Base-by-base conservation (phyloP, 106 monocot species). In the Dioscorea zingiberensis region DNA sequence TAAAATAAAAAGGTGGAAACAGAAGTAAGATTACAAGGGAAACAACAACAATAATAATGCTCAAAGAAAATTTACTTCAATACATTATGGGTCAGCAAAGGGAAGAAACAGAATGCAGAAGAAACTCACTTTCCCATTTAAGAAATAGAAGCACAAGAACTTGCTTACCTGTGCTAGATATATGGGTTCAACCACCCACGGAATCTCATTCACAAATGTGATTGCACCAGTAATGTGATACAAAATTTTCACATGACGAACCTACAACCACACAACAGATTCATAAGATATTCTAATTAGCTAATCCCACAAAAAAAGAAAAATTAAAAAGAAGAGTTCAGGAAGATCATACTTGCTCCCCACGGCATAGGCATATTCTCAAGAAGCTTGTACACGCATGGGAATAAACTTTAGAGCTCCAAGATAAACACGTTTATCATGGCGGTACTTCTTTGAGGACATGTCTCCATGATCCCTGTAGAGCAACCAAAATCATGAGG, bases 341-440 rank as follows among this genome's bases (percentile, higher is more conserved):
- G n/a, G 66, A 32, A 14, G 24, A 57, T 1, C 13, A 12, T 57
- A 95, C 95, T 85, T 97, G 95, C 59, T 98, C n/a, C 97, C 97
- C 97, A 98, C 0, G 97, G 97, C 97, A 98, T 98, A n/a, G 97
- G 97, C 97, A 98, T 98, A 67, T 97, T 97, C 73, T 97, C 97
- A 28, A 97, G 77, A 32, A 97, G 91, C 69, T 97, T 97, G 74
- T 97, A 97, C 5, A 97, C 97, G 97, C 97, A 80, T 97, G 68
- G 97, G 97, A 63, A 97, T 85, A 81, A 92, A 97, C 73, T 97
- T 97, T 11, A 97, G 70, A 44, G 97, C 97, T 58, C 97, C 97
- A 51, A 97, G 97, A 72, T 97, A 97, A 38, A 97, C 97, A 73
- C 97, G 91, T 47, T 97, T 97, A 71, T 97, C 97, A 68, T 98